phyloP scores from a whole-genome alignment of 768 basidiomycete species.

The Suillus bovinus region DNA sequence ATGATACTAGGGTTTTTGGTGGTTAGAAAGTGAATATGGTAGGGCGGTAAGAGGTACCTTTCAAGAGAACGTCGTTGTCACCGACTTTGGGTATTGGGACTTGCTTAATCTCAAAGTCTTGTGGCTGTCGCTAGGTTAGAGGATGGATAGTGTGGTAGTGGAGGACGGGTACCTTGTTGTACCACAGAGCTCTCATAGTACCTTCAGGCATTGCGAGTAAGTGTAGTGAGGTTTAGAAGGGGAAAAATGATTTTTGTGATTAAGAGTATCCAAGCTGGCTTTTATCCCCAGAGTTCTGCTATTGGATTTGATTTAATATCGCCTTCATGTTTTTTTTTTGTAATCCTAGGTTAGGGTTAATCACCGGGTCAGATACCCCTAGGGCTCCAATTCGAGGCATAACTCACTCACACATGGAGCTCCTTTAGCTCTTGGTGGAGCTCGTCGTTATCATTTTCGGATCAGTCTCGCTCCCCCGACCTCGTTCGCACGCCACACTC shows the following conservation, averaged over 20 bases:
- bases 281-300: conserved; percentile 3
- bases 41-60: conserved; percentile 43
- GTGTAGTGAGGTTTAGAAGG: conserved; percentile 1
- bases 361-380: neutral
- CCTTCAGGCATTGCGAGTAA: conserved; percentile 48
- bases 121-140: conserved; percentile 45
- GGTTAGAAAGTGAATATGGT: neutral
- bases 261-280: conserved; percentile 5
- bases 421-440: conserved; percentile 10
- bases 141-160: neutral
- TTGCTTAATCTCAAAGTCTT: conserved; percentile 63
- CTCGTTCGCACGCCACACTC: no score
- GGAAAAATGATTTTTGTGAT: conserved; percentile 7
- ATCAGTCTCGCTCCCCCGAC: conserved; percentile 32
- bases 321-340: neutral
- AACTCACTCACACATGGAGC: conserved; percentile 21
- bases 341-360: neutral
- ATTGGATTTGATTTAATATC: neutral
- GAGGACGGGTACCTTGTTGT: conserved; percentile 50
- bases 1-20: neutral
- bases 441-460: conserved; percentile 71
- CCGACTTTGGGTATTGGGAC: conserved; percentile 67
- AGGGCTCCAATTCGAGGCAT: conserved; percentile 15
- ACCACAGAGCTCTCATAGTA: conserved; percentile 77
- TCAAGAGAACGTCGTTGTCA: conserved; percentile 74